These are phyloP conservation scores for Solanum chmielewskii DNA, from an alignment of 257 asterid species.

Conservation along the genomic window DNA sequence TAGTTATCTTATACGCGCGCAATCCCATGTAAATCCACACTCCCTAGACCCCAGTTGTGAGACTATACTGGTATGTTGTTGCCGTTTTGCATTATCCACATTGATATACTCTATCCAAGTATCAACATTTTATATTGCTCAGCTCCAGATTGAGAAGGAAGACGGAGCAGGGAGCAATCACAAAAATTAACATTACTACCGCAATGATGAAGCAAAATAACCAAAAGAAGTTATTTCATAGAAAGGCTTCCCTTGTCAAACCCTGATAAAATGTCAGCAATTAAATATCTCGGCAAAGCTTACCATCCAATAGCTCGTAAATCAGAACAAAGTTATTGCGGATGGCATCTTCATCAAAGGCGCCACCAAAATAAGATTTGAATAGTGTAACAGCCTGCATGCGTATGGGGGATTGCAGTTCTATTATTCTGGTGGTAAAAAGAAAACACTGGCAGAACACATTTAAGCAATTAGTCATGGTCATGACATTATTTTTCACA, in stretches of 20 bases:
- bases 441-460: neutral
- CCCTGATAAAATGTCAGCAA: neutral
- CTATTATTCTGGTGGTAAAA: neutral
- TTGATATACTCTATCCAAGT: neutral
- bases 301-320: conserved; percentile 95
- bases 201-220: neutral
- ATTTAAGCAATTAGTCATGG: neutral
- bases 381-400: conserved; percentile 90
- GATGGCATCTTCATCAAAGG: conserved; percentile 97
- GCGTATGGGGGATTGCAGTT: neutral
- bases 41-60: neutral
- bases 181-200: neutral
- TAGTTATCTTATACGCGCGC: neutral
- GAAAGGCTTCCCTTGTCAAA: neutral
- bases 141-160: neutral
- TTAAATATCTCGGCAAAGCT: neutral
- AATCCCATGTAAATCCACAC: neutral
- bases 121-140: neutral
- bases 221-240: neutral
- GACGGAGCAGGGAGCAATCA: neutral
- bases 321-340: conserved; percentile 95
- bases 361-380: conserved; percentile 95
- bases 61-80: neutral
- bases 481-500: neutral
- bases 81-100: neutral